phyloP scores from a whole-genome alignment of 441 rosid genomes.

The Dalechampia spathulata region DNA sequence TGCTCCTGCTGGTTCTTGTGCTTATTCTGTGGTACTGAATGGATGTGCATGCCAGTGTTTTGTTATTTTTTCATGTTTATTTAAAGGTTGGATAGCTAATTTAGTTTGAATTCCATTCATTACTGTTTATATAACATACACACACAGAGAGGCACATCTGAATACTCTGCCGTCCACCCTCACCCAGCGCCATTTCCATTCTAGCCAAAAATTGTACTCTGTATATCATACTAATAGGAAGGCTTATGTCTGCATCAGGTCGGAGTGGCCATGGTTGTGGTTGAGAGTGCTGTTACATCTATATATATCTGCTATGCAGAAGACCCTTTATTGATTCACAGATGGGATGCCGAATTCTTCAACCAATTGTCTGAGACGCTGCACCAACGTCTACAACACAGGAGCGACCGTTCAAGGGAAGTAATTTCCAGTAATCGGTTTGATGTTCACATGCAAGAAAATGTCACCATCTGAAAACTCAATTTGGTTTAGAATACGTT shows the following conservation, averaged over 20 bases:
- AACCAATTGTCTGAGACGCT: constrained; percentile 68
- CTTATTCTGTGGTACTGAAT: not conserved
- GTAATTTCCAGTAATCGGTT: constrained; percentile 36
- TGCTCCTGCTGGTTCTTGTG: not conserved
- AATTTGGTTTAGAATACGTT: not conserved
- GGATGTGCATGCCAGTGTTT: not conserved
- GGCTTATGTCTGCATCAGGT: constrained; percentile 37
- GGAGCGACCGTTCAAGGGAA: constrained; percentile 65
- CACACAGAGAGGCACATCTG: no score
- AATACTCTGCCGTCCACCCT: no score
- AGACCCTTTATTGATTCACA: constrained; percentile 72
- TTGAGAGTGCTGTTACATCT: constrained; percentile 89
- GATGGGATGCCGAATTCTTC: constrained; percentile 87
- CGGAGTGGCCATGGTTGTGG: constrained; percentile 85
- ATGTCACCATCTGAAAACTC: constrained; percentile 22
- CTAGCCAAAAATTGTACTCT: not conserved
- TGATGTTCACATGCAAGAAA: constrained; percentile 25
- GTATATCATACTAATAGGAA: not conserved
- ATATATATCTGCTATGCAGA: constrained; percentile 88
- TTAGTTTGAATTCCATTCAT: no score
- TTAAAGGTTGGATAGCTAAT: not conserved
- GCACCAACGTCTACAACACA: constrained; percentile 77
- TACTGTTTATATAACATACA: no score
- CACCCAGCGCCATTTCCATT: not conserved
- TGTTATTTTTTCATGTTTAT: not conserved